A percentile compares a stretch with the other conserved stretches of the same genome.
phyloP scores from a whole-genome alignment of 352 stramenopile genomes.

The Pythium dissimile region DNA sequence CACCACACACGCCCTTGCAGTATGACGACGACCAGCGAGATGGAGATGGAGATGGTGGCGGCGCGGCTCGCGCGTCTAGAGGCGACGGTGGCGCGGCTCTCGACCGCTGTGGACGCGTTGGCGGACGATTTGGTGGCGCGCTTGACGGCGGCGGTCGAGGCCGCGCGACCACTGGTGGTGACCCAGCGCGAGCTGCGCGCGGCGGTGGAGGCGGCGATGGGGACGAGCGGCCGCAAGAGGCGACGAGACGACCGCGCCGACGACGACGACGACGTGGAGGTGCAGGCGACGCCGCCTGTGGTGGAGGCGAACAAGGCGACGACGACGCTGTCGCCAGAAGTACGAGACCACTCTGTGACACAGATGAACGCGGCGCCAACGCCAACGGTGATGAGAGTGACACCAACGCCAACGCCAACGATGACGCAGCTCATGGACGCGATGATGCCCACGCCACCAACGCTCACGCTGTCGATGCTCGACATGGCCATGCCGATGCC shows the following conservation, averaged over 20 bases:
- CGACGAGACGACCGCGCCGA: background rate
- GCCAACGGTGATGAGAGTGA: background rate
- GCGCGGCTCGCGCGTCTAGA: constrained; percentile 10
- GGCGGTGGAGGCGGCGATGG: constrained; percentile 7
- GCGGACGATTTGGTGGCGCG: background rate
- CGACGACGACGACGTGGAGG: background rate
- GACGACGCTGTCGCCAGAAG: background rate
- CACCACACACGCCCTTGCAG: no score
- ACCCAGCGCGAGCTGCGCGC: constrained; percentile 4
- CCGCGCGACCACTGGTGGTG: constrained; percentile 8
- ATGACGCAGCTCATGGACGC: background rate
- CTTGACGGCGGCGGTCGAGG: background rate
- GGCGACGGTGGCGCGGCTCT: constrained; percentile 2
- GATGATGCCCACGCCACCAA: background rate
- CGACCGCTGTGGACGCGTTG: constrained; percentile 6
- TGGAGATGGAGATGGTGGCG: constrained; percentile 4
- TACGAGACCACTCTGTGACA: background rate
- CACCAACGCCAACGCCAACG: background rate
- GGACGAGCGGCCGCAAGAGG: no score
- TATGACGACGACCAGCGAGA: background rate
- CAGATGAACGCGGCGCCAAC: background rate
- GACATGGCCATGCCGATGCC: background rate
- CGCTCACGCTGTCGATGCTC: constrained; percentile 9
- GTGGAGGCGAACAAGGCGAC: background rate
- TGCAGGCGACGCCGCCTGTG: background rate